phyloP scores from a whole-genome alignment of 2,329 filamentous ascomycete species.

The Penicillium aurantiogriseum region DNA sequence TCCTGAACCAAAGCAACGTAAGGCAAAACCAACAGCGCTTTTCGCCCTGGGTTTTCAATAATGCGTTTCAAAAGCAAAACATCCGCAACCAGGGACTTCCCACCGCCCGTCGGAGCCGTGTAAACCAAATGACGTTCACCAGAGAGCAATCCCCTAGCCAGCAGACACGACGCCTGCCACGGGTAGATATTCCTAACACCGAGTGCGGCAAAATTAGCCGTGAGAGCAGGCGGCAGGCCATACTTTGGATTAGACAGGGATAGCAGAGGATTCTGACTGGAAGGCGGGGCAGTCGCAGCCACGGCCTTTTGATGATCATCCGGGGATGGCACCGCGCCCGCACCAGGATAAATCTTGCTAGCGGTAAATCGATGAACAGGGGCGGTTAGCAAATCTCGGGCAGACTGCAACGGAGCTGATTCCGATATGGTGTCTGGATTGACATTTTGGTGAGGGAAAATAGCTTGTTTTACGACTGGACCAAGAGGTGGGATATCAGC shows the following conservation, averaged over 20 bases:
- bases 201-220: slow-evolving; percentile 62
- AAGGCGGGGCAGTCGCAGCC: slow-evolving; percentile 44
- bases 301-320: slow-evolving; percentile 44
- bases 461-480: slow-evolving; percentile 3
- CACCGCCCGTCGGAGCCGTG: slow-evolving; percentile 73
- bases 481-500: neutral
- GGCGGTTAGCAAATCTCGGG: slow-evolving; percentile 28
- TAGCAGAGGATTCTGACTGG: slow-evolving; percentile 49
- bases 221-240: slow-evolving; percentile 58
- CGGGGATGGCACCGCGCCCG: slow-evolving; percentile 16
- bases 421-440: slow-evolving; percentile 14
- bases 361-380: slow-evolving; percentile 40
- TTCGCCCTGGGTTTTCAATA: slow-evolving; percentile 61
- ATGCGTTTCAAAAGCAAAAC: slow-evolving; percentile 71
- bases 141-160: slow-evolving; percentile 63
- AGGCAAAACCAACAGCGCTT: slow-evolving; percentile 70
- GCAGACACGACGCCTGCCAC: slow-evolving; percentile 74
- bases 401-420: slow-evolving; percentile 26
- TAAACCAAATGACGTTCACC: slow-evolving; percentile 73
- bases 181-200: slow-evolving; percentile 74
- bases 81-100: slow-evolving; percentile 72
- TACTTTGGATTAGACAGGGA: slow-evolving; percentile 64
- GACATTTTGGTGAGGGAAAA: slow-evolving; percentile 9
- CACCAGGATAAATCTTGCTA: slow-evolving; percentile 34
- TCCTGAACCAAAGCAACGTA: slow-evolving; percentile 80